Base-by-base conservation (phyloP, 768 basidiomycete species). In the Boletus rubescentipes region DNA sequence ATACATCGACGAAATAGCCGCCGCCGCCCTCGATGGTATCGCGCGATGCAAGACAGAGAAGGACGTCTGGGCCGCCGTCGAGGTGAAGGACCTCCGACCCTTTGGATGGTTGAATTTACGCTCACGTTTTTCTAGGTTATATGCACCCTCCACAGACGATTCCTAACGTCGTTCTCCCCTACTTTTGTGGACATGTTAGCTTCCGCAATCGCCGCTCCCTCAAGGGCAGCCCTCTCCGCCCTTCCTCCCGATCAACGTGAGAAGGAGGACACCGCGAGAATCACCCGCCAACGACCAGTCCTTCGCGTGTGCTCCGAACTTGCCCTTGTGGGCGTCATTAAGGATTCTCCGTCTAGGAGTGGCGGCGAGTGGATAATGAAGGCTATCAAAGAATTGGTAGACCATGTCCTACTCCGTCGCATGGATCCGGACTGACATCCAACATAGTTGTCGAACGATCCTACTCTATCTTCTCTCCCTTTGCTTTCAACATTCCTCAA, bases 1-100 rank as follows among this genome's bases (percentile, higher is more conserved):
- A 72, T 98, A 99, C 68, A 79, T 95, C 44, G 95, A 97, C 65
- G 97, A 99, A 73, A 87, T 98, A 57, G 91, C 89, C 2, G 84
- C 85, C 11, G 95, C 94, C 8, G 78, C 87, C 1, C 75, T 91
- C 3, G 97, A 99, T 66, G 97, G 97, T 5, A 76, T 94, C 37
- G 72, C 72, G 9, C 83, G 89, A 58, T 96, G 94, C 71, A 97
- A 93, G 75, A 91, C 89, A 0, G 96, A 97, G 70, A 86, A 87
- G 59, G 96, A 99, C 62, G 81, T 92, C 18, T 89, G 89, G 86
- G 86, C 86, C 53, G 93, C 93, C 26, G 89, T 93, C 16, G 95
- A 98, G 80, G 97, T 96, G 56, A 60, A 77, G 56, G 63, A 61
- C 20, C 14, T 39, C 38, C 26, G 6, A 18, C 36, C 53, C 44